Percentiles rank a stretch among this genome's conserved stretches.
Conservation (phyloP, 208 protist genomes). For the Angomonas ambiguus region DNA sequence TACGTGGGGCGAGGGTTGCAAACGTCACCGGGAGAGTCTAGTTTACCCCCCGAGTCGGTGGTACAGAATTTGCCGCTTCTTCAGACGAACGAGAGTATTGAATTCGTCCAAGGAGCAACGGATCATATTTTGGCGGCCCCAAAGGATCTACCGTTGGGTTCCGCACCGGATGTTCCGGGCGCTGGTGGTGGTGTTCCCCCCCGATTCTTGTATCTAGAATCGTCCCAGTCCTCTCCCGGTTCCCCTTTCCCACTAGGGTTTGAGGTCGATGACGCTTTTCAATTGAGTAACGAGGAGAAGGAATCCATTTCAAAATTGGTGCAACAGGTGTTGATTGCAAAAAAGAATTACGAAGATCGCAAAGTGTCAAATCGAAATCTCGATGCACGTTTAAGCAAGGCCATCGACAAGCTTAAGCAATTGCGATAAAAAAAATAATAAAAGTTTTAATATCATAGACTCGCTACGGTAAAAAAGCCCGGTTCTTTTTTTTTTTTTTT, state of each 20-base stretch:
- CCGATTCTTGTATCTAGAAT: not conserved
- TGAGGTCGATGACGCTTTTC: not conserved
- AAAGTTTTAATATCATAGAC: no score
- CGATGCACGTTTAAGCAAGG: no score
- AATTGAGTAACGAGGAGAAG: not conserved
- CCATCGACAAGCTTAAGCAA: no score
- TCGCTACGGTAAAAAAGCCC: not conserved
- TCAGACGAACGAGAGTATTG: not conserved
- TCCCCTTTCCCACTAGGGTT: not conserved
- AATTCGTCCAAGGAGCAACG: not conserved
- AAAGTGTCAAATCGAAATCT: no score
- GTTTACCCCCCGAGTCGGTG: not conserved
- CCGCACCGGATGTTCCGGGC: not conserved
- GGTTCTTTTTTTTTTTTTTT: constrained; percentile 12
- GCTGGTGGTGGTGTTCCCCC: not conserved
- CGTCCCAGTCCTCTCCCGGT: not conserved
- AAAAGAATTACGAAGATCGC: no score
- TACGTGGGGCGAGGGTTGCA: not conserved
- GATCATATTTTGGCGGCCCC: not conserved
- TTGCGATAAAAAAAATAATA: no score
- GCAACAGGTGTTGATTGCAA: no score
- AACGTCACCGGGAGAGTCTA: not conserved
- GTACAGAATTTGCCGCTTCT: not conserved
- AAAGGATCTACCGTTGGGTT: not conserved
- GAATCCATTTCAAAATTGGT: not conserved